These are phyloP conservation scores for Leucocoprinus sp. DNA, from an alignment of 768 basidiomycete genomes.

Conservation along the genomic window DNA sequence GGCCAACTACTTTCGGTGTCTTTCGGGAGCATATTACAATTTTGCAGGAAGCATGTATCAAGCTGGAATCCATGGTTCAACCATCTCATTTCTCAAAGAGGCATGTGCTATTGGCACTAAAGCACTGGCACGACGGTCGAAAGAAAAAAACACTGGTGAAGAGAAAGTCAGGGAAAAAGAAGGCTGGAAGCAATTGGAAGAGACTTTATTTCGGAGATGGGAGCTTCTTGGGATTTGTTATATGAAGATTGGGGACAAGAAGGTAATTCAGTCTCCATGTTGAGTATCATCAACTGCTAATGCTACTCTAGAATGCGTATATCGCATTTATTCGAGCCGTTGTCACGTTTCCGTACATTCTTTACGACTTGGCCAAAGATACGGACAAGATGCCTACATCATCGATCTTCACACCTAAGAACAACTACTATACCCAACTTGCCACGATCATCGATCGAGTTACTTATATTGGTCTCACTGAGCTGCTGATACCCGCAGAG, in stretches of 20 bases:
- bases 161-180: conserved; percentile 13
- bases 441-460: conserved; percentile 53
- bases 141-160: conserved; percentile 17
- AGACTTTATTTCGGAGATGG: conserved; percentile 65
- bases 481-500: conserved; percentile 46
- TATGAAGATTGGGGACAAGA: conserved; percentile 68
- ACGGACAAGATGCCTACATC: conserved; percentile 21
- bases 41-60: conserved; percentile 66
- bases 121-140: conserved; percentile 30
- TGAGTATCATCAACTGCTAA: neutral
- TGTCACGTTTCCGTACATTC: conserved; percentile 42
- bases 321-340: conserved; percentile 47
- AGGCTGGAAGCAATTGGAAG: conserved; percentile 54
- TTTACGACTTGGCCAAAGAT: conserved; percentile 29
- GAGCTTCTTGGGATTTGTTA: conserved; percentile 77
- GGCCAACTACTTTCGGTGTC: conserved; percentile 57
- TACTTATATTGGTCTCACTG: conserved; percentile 60
- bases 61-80: conserved; percentile 47
- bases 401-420: conserved; percentile 31
- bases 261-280: conserved; percentile 38
- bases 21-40: conserved; percentile 67
- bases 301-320: conserved; percentile 44
- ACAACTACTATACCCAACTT: conserved; percentile 44
- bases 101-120: conserved; percentile 47
- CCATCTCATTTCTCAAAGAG: conserved; percentile 58